Percentiles rank a stretch among this genome's conserved stretches.
phyloP scores from a whole-genome alignment of 805 yeast species.

The Sugiyamaella boreocaroliniensis region DNA sequence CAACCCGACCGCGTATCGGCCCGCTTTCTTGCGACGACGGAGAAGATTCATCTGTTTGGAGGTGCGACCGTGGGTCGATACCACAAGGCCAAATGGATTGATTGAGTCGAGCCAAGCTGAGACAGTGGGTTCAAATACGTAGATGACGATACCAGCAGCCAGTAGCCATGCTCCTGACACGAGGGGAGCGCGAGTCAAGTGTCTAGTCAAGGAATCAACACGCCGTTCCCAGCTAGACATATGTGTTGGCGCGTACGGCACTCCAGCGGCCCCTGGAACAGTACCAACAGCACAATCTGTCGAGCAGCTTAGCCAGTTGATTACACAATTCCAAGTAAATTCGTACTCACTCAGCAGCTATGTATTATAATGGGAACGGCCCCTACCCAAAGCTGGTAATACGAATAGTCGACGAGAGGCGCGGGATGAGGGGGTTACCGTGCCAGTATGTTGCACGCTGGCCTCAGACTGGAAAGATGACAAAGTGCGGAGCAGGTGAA shows the following conservation, averaged over 20 bases:
- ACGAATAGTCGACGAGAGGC: too few species aligned
- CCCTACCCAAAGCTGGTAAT: too few species aligned
- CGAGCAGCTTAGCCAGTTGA: too few species aligned
- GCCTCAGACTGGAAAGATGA: too few species aligned
- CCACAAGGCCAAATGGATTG: slow-evolving; percentile 4
- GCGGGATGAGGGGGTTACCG: too few species aligned
- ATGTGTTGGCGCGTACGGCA: background rate
- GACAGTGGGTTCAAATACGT: slow-evolving; percentile 11
- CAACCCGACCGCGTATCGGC: slow-evolving; percentile 65
- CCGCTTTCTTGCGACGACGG: slow-evolving; percentile 29
- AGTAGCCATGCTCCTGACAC: background rate
- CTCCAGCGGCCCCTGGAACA: too few species aligned
- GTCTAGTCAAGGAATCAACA: background rate
- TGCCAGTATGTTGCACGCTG: too few species aligned
- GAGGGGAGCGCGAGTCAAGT: background rate
- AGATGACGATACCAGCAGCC: slow-evolving; percentile 5
- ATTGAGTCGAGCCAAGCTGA: background rate
- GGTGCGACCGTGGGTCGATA: background rate
- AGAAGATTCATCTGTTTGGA: slow-evolving; percentile 11
- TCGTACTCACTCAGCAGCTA: too few species aligned
- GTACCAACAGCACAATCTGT: too few species aligned
- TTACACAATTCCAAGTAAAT: too few species aligned
- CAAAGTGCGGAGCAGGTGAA: too few species aligned
- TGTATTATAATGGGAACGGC: too few species aligned
- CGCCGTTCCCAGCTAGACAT: background rate